Percentiles rank a stretch among this genome's conserved stretches.
phyloP scores from a whole-genome alignment of 2,329 filamentous ascomycete species.

The Zymoseptoria pseudotritici region DNA sequence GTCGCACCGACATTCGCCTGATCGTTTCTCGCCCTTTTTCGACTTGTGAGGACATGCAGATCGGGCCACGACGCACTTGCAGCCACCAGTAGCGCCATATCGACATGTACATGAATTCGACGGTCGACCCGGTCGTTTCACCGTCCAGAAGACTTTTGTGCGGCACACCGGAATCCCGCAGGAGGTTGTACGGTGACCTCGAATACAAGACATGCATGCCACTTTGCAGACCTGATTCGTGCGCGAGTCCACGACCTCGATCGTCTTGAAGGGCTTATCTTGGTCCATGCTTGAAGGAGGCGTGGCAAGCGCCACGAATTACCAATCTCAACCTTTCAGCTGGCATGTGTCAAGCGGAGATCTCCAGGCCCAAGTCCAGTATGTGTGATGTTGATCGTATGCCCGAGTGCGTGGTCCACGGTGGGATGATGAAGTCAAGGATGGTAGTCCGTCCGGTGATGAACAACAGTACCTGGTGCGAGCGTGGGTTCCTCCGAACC shows the following conservation, averaged over 20 bases:
- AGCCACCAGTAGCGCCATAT: constrained; percentile 26
- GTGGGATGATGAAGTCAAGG: not conserved
- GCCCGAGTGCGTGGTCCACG: not conserved
- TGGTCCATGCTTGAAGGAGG: constrained; percentile 16
- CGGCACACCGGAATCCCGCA: constrained; percentile 31
- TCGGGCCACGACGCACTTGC: constrained; percentile 28
- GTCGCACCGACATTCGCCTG: constrained; percentile 28
- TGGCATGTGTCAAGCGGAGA: not conserved
- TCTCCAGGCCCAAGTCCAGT: not conserved
- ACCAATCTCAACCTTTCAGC: not conserved
- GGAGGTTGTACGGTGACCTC: constrained; percentile 29
- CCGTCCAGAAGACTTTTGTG: constrained; percentile 30
- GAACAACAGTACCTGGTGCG: not conserved
- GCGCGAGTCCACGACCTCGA: constrained; percentile 27
- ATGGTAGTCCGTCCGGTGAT: not conserved
- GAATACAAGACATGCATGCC: constrained; percentile 31
- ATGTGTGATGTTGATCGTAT: not conserved
- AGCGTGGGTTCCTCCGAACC: not conserved
- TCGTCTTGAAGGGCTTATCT: constrained; percentile 31
- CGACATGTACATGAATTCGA: constrained; percentile 30
- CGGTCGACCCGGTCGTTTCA: constrained; percentile 29
- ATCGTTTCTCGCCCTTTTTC: constrained; percentile 30
- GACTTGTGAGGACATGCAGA: constrained; percentile 29
- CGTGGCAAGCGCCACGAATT: not conserved
- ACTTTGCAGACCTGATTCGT: constrained; percentile 29